phyloP scores from a whole-genome alignment of 345 rosid genomes.

The Diplotaxis tenuifolia region DNA sequence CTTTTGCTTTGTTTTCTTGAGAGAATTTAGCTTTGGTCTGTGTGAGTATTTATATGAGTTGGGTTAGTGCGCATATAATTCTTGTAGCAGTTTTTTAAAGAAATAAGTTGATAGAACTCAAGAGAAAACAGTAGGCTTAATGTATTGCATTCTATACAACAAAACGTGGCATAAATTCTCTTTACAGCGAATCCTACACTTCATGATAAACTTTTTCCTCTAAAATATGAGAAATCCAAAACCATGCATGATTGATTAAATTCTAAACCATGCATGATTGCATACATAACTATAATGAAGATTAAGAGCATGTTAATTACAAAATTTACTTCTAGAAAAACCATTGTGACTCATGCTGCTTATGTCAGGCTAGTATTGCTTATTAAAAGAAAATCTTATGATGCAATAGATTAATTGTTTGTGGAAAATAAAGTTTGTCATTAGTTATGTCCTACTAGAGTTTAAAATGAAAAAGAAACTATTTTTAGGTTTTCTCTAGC shows the following conservation, averaged over 20 bases:
- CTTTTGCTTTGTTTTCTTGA: conserved; percentile 30
- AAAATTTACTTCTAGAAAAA: not conserved
- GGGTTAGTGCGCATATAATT: conserved; percentile 10
- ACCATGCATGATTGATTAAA: not conserved
- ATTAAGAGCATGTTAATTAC: not conserved
- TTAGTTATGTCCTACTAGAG: not conserved
- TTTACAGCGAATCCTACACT: not conserved
- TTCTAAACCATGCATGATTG: too few species aligned
- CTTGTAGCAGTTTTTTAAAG: not conserved
- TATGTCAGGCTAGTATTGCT: too few species aligned
- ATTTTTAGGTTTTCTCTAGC: not conserved
- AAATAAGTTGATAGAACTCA: not conserved
- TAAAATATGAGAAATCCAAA: not conserved
- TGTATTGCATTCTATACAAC: not conserved
- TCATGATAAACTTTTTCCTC: not conserved
- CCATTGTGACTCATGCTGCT: too few species aligned
- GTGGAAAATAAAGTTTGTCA: not conserved
- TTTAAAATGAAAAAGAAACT: not conserved
- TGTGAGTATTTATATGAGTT: conserved; percentile 20
- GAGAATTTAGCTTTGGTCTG: conserved; percentile 16
- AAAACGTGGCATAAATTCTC: conserved; percentile 6
- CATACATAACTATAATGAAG: not conserved
- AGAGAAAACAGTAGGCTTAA: not conserved
- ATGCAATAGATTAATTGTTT: not conserved
- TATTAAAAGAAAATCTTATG: not conserved